Conservation (phyloP, 129 eudicot genomes). For the Chrysanthemum seticuspe region DNA sequence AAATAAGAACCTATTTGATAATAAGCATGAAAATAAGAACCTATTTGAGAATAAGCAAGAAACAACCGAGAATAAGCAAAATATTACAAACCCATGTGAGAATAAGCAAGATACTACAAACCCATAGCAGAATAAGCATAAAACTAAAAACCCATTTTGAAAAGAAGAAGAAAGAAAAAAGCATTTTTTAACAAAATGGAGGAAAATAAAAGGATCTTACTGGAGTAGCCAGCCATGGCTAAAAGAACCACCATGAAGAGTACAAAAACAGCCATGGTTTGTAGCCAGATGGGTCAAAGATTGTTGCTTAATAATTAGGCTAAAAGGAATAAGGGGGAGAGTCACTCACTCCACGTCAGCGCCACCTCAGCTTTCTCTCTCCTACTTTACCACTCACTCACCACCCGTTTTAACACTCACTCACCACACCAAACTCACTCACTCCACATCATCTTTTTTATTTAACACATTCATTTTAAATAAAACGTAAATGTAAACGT, state of each 20-base stretch:
- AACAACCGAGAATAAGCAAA: background rate
- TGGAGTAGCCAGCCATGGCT: conserved; percentile 51
- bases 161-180: background rate
- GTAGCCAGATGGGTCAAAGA: conserved; percentile 34
- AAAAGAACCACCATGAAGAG: conserved; percentile 50
- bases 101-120: background rate
- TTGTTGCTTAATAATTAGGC: conserved; percentile 17
- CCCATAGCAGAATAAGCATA: background rate
- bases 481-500: too few species aligned
- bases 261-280: conserved; percentile 57
- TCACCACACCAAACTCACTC: too few species aligned
- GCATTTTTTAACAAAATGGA: background rate
- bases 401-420: too few species aligned
- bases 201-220: conserved; percentile 38
- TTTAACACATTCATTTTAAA: too few species aligned
- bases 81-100: background rate
- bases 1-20: background rate
- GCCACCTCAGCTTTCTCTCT: too few species aligned
- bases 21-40: background rate
- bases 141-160: background rate
- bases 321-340: too few species aligned
- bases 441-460: too few species aligned
- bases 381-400: too few species aligned
- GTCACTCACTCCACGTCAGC: too few species aligned
- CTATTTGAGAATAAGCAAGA: background rate